Percentiles rank a stretch among this genome's conserved stretches.
Conservation (phyloP, 2,329 filamentous ascomycete species). For the Plectosphaerella sp. region DNA sequence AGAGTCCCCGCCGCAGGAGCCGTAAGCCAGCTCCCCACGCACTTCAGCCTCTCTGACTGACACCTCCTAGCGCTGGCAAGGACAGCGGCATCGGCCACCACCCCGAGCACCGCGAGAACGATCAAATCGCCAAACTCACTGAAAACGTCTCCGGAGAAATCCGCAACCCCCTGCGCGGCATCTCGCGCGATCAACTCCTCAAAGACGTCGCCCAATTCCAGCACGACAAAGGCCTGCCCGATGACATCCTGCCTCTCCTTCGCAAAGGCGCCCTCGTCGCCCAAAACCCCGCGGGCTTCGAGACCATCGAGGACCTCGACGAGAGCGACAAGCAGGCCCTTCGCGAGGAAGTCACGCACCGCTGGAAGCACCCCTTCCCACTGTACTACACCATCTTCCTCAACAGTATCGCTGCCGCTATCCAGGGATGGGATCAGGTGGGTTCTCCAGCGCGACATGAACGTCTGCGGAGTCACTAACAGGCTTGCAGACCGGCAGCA, state of each 20-base stretch:
- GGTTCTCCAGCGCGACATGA: not conserved
- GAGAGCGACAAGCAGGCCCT: conserved; percentile 36
- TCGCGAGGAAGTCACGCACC: conserved; percentile 38
- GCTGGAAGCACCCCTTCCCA: conserved; percentile 43
- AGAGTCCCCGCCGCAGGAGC: not conserved
- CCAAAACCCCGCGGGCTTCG: conserved; percentile 41
- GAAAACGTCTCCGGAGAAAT: conserved; percentile 10
- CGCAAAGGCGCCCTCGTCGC: conserved; percentile 48
- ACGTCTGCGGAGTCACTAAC: not conserved
- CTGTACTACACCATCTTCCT: conserved; percentile 46
- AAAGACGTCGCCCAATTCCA: conserved; percentile 29
- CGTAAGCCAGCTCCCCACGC: not conserved
- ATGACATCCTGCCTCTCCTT: conserved; percentile 31
- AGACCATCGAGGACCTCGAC: conserved; percentile 39
- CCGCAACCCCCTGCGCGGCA: conserved; percentile 44
- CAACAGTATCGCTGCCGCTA: conserved; percentile 48
- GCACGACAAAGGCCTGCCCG: conserved; percentile 41
- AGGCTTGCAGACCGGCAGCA: conserved; percentile 32
- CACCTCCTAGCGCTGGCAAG: not conserved
- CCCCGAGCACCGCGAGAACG: not conserved
- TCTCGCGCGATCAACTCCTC: conserved; percentile 43
- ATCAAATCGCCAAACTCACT: not conserved
- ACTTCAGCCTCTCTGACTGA: not conserved
- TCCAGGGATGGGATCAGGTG: conserved; percentile 42
- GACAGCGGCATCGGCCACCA: not conserved